These are phyloP conservation scores for Daldinia caldariorum DNA, from an alignment of 495 filamentous ascomycete species.

Conservation along the genomic window DNA sequence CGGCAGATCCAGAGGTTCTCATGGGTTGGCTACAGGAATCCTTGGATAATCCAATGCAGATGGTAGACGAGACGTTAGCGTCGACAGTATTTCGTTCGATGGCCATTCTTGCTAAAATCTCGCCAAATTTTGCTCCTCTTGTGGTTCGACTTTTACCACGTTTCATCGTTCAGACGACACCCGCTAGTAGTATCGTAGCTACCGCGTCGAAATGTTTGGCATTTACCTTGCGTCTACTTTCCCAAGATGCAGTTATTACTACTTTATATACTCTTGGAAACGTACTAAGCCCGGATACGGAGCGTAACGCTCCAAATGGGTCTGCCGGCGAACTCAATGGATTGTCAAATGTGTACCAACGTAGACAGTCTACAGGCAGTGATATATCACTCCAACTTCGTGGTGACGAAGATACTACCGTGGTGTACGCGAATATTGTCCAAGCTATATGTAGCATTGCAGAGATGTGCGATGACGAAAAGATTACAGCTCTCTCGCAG, in stretches of 20 bases:
- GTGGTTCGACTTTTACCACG: conserved; percentile 84
- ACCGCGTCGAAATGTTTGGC: conserved; percentile 85
- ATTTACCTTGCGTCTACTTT: conserved; percentile 78
- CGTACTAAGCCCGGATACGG: conserved; percentile 75
- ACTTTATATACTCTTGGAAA: conserved; percentile 95
- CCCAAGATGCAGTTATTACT: conserved; percentile 92
- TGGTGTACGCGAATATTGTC: conserved; percentile 81
- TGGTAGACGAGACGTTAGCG: conserved; percentile 78
- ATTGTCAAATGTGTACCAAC: conserved; percentile 57
- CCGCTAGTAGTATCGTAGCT: conserved; percentile 68
- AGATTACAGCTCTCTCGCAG: conserved; percentile 93
- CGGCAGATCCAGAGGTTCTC: conserved; percentile 81
- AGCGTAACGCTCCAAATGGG: conserved; percentile 53
- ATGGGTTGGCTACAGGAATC: conserved; percentile 87
- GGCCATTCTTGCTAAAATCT: conserved; percentile 79
- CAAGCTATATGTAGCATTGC: conserved; percentile 91
- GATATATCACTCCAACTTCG: conserved; percentile 76
- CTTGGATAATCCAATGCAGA: conserved; percentile 78
- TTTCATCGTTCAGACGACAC: conserved; percentile 83
- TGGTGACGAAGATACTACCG: conserved; percentile 76
- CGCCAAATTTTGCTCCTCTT: conserved; percentile 73
- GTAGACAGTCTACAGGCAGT: conserved; percentile 73
- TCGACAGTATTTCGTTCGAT: conserved; percentile 80
- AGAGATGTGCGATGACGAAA: conserved; percentile 79
- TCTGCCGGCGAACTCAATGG: conserved; percentile 50